phyloP scores from a whole-genome alignment of 345 rosid genomes.

The Eucalyptus urophylla region DNA sequence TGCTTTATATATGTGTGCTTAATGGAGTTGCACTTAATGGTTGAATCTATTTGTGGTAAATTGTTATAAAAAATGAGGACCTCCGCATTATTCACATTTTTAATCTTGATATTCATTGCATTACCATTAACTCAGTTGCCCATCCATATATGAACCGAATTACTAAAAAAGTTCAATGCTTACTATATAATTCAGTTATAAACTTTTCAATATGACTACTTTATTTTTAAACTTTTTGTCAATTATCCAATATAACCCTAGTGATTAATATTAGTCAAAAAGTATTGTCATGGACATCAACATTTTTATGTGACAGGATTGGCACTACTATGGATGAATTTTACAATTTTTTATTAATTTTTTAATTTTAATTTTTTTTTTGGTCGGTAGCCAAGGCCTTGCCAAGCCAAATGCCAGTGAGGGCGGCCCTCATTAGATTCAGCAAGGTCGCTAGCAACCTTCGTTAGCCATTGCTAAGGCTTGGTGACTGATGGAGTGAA shows the following conservation, averaged over 20 bases:
- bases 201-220: neutral
- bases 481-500: rapidly evolving
- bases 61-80: neutral
- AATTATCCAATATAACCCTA: neutral
- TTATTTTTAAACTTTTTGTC: neutral
- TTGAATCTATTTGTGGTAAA: neutral
- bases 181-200: neutral
- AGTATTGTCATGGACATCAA: neutral
- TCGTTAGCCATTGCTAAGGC: neutral
- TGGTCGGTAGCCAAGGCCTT: rapidly evolving
- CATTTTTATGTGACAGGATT: rapidly evolving
- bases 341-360: neutral
- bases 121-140: neutral
- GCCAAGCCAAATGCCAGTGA: neutral
- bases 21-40: neutral
- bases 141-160: neutral
- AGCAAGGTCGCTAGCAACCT: neutral
- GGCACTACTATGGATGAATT: neutral
- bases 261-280: neutral
- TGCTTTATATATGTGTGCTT: neutral
- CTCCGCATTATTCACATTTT: neutral
- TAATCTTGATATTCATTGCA: neutral
- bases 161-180: neutral
- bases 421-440: rapidly evolving
- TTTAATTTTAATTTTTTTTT: neutral